Evolutionary conservation across 768 basidiomycete species (phyloP), one percentile per base, ranked within the genome.

Genomic region (Boletus rubescentipes): DNA sequence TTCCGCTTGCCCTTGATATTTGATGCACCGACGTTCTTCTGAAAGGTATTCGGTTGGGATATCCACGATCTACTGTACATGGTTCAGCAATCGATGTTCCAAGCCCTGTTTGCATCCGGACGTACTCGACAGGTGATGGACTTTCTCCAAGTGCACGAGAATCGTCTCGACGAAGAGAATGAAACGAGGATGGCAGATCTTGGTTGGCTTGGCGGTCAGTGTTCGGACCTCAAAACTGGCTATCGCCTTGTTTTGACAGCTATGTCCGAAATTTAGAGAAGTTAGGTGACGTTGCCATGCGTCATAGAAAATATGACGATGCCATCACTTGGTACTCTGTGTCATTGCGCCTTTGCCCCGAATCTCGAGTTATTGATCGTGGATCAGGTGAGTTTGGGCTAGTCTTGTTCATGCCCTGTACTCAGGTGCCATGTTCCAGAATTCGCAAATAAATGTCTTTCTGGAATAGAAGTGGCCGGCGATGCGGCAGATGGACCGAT

Each of bases 21-120:
- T 42, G 15, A 2, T 12, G 2, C n/a, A 18, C 35, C 1, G 9
- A 63, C 31, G 6, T 5, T 7, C 15, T 26, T n/a, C 34, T 11
- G 29, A 7, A 44, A 63, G 62, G 31, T 63, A 15, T 60, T 63
- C 9, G 50, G 40, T 23, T 63, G 54, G 54, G 39, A 50, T 21
- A 11, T 60, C 8, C 15, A 30, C 21, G 36, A 34, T 10, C 39
- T 63, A 20, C 35, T 18, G 21, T 56, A 11, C 43, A 47, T 37
- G 51, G 31, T 34, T 37, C 60, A 62, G 15, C 9, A 41, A 39
- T 48, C 55, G 4, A 54, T 34, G 30, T 62, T 34, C 38, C 53
- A 35, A 40, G 51, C 48, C 20, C 16, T 59, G 31, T 54, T 53
- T 15, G 21, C 36, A 38, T 59, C 40, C 10, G 8, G 37, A 4